Conservation (phyloP, 2,329 filamentous ascomycete species). For the Pezicula radicicola region DNA sequence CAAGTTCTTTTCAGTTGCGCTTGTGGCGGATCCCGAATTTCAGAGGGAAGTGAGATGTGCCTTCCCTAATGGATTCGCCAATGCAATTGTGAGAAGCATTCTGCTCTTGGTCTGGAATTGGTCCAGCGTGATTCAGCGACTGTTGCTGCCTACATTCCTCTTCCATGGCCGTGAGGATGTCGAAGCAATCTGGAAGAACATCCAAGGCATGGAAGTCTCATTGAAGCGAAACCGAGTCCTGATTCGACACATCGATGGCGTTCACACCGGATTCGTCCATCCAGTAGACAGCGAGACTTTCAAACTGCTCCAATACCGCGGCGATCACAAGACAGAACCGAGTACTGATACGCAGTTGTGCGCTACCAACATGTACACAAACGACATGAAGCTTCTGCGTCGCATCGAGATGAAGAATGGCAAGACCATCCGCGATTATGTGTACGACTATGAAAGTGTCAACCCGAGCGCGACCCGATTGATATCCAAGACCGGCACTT, state of each 20-base stretch:
- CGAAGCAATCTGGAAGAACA: constrained; percentile 41
- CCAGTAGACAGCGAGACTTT: constrained; percentile 4
- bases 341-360: constrained; percentile 36
- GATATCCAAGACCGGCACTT: constrained; percentile 17
- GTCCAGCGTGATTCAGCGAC: constrained; percentile 38
- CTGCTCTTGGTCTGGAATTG: constrained; percentile 44
- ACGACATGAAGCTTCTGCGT: constrained; percentile 39
- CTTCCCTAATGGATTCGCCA: constrained; percentile 30
- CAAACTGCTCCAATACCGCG: constrained; percentile 13
- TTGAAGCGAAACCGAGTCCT: constrained; percentile 42
- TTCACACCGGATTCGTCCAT: constrained; percentile 43
- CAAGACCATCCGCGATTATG: constrained; percentile 40
- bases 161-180: constrained; percentile 45
- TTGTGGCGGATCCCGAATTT: constrained; percentile 41
- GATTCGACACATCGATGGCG: constrained; percentile 42
- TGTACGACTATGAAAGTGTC: constrained; percentile 43
- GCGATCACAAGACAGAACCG: constrained; percentile 38
- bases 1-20: constrained; percentile 39
- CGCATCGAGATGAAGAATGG: constrained; percentile 26
- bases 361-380: constrained; percentile 44
- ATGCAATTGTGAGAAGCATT: constrained; percentile 35
- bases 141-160: constrained; percentile 42
- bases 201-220: constrained; percentile 44
- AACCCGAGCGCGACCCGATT: constrained; percentile 22
- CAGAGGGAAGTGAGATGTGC: constrained; percentile 39